Conservation (phyloP, 257 asterid genomes). For the Lycium ferocissimum region DNA sequence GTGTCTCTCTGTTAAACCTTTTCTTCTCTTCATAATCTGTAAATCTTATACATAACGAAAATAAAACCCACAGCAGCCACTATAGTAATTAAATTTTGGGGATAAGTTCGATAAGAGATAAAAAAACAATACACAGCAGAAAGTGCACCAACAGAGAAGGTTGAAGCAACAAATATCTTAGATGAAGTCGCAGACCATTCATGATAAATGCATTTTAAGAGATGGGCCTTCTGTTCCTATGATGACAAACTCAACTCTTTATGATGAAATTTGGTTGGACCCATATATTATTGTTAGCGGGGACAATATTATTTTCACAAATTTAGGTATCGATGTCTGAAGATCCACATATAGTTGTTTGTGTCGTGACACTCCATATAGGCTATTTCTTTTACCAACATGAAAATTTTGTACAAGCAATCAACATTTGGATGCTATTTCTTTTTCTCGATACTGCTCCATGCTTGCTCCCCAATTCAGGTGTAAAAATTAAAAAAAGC, state of each 20-base stretch:
- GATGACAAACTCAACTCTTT: too few relatives aligned
- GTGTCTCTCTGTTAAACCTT: too few relatives aligned
- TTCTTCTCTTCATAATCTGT: too few relatives aligned
- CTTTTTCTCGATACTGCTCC: neutral
- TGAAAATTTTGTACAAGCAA: neutral
- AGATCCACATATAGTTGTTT: neutral
- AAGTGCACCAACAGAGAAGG: neutral
- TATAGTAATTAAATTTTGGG: neutral
- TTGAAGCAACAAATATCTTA: neutral
- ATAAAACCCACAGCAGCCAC: neutral
- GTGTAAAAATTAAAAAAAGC: neutral
- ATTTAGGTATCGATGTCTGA: neutral
- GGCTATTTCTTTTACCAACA: neutral
- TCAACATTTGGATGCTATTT: neutral
- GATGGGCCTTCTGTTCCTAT: neutral
- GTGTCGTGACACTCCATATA: neutral
- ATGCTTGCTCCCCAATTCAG: neutral
- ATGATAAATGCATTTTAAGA: neutral
- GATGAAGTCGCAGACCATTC: neutral
- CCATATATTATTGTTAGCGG: neutral
- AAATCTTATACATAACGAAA: too few relatives aligned
- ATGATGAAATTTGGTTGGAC: too few relatives aligned
- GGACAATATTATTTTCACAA: neutral
- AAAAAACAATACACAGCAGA: neutral
- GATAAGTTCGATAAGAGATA: neutral